Evolutionary conservation across 495 filamentous ascomycete species (phyloP), one percentile per base, ranked within the genome.

Genomic region (Lichina pygmaea): DNA sequence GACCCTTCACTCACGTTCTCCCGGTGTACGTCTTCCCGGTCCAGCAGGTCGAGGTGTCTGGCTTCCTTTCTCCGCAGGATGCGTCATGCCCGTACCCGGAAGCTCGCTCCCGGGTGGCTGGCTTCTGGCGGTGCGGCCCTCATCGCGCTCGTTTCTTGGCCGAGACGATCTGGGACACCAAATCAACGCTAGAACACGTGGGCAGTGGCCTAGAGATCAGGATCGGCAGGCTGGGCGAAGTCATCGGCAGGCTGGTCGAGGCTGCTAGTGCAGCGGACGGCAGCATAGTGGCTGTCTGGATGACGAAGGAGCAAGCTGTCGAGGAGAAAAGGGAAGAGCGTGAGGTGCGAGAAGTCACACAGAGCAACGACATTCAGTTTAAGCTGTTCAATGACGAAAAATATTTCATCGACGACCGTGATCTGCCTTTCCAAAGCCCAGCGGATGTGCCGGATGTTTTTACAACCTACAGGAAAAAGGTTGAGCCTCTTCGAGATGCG

Each of bases 331-430:
- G 48, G 6, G 76, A 81, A 42, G 72, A 81, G 50, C 54, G 57
- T 41, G 59, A 58, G 6, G 60, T 80, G 8, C 57, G 58, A 30
- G 53, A 57, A 10, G 49, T 69, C 7, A 70, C 72, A 38, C 51
- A 62, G 34, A 52, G 55, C 7, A 55, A 63, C 13, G 65, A 62
- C 30, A 57, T 68, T 10, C 62, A 71, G 7, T 77, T 75, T 53
- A 69, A 65, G 55, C 34, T 68, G 6, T 79, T 71, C 66, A 57
- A 56, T 0, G 77, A 84, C 49, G 78, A 78, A 53, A 82, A 80
- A 54, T 82, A 78, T 53, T 72, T 76, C 44, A 66, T 81, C 42
- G 70, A 81, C 50, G 73, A 79, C 51, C 70, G 69, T 34, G 75
- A 79, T 52, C 42, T 72, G 2, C 64, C 66, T 3, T 58, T 71